Conservation (phyloP, 2,329 filamentous ascomycete species). For the Fusarium metavorans region DNA sequence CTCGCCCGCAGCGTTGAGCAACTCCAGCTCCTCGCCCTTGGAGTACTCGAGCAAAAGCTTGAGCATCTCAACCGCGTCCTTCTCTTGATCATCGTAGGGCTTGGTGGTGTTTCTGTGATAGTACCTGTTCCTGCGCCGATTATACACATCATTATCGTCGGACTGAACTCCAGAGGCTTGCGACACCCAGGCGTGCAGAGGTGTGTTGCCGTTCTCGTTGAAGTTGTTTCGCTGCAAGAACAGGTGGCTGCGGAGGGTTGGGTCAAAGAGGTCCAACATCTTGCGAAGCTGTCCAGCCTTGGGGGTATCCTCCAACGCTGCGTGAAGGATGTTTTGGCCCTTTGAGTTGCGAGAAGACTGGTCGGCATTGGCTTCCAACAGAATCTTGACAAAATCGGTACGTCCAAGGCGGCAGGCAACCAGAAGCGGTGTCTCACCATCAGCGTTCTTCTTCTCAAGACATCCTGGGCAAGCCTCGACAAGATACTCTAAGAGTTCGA, state of each 20-base stretch:
- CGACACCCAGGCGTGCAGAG: slow-evolving; percentile 71
- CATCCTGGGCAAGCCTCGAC: slow-evolving; percentile 70
- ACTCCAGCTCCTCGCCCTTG: slow-evolving; percentile 65
- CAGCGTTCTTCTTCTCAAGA: slow-evolving; percentile 70
- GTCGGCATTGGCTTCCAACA: slow-evolving; percentile 78
- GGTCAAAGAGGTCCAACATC: slow-evolving; percentile 70
- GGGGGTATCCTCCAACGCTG: slow-evolving; percentile 55
- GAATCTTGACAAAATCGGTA: slow-evolving; percentile 65
- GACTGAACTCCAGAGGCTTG: slow-evolving; percentile 38
- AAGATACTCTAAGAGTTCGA: slow-evolving; percentile 73
- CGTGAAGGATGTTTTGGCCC: slow-evolving; percentile 78
- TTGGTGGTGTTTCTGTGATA: slow-evolving; percentile 11
- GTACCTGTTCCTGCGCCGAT: slow-evolving; percentile 6
- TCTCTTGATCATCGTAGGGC: slow-evolving; percentile 39
- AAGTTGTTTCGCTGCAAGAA: slow-evolving; percentile 69
- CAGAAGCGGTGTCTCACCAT: slow-evolving; percentile 75
- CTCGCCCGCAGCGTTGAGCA: slow-evolving; percentile 74
- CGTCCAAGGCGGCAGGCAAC: slow-evolving; percentile 71
- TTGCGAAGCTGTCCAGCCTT: slow-evolving; percentile 52
- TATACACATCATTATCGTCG: slow-evolving; percentile 14
- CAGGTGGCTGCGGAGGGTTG: slow-evolving; percentile 66
- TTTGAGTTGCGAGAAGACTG: slow-evolving; percentile 71
- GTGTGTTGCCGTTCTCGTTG: slow-evolving; percentile 67
- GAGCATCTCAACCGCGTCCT: slow-evolving; percentile 57
- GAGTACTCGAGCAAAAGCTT: slow-evolving; percentile 66